Evolutionary conservation across 441 rosid genomes (phyloP).

Genomic region (Aquilaria agallochum): DNA sequence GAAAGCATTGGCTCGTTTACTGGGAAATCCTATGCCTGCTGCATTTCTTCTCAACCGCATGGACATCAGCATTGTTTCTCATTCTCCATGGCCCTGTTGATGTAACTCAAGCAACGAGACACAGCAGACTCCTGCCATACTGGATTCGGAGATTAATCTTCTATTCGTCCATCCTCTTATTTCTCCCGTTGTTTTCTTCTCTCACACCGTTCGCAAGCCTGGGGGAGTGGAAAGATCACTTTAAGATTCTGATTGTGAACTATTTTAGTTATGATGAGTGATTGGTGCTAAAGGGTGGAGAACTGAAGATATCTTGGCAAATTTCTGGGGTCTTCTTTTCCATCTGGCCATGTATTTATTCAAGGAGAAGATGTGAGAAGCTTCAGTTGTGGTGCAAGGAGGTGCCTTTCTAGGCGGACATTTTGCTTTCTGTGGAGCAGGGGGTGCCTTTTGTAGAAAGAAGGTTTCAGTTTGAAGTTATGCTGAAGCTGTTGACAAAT

Average conservation of each 20-base stretch:
- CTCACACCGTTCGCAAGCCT: constrained; percentile 69
- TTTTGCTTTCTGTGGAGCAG: too few relatives aligned
- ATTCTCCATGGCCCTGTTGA: constrained; percentile 52
- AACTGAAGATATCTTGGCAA: background rate
- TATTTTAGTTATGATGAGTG: constrained; percentile 8
- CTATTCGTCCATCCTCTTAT: constrained; percentile 28
- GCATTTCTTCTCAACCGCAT: constrained; percentile 55
- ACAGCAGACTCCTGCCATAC: constrained; percentile 37
- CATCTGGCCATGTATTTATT: too few relatives aligned
- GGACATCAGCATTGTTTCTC: constrained; percentile 33
- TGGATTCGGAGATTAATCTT: constrained; percentile 55
- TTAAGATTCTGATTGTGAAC: constrained; percentile 23
- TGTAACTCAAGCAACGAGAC: constrained; percentile 23
- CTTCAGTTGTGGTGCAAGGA: too few relatives aligned
- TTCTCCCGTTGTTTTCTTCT: constrained; percentile 66
- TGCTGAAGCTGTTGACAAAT: too few relatives aligned
- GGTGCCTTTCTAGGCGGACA: too few relatives aligned
- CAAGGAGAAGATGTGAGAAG: too few relatives aligned
- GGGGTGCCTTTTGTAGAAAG: too few relatives aligned
- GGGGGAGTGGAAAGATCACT: constrained; percentile 70
- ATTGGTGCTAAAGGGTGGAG: constrained; percentile 21
- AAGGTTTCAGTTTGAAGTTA: too few relatives aligned
- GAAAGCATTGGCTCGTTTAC: constrained; percentile 57
- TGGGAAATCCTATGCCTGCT: constrained; percentile 72
- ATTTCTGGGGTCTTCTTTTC: background rate